Evolutionary conservation across 495 filamentous ascomycete genomes (phyloP).

Genomic region (Aspergillus haitiensis): DNA sequence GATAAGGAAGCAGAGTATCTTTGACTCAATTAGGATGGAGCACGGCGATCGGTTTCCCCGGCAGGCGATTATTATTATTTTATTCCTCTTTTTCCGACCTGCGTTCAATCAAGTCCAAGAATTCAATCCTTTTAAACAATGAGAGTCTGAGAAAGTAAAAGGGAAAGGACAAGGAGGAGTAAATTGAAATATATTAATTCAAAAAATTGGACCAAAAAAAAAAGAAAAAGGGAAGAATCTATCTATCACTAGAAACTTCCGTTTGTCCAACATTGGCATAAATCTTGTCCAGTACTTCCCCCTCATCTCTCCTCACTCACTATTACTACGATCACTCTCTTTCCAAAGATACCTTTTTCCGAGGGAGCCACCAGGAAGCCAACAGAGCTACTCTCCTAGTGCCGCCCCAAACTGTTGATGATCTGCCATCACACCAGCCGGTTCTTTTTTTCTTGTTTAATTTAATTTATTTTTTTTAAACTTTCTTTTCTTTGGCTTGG

Average conservation of each 20-base stretch:
- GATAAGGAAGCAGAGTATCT: conserved; percentile 7
- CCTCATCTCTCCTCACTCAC: neutral
- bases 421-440: conserved; percentile 26
- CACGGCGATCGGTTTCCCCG: conserved; percentile 14
- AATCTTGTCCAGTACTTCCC: conserved; percentile 3
- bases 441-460: conserved; percentile 10
- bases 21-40: conserved; percentile 16
- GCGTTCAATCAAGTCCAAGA: neutral
- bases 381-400: conserved; percentile 16
- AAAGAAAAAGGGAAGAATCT: neutral
- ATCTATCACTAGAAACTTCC: conserved; percentile 3
- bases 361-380: neutral
- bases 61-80: neutral
- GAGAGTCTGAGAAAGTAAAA: neutral
- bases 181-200: neutral
- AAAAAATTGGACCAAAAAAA: too few species aligned
- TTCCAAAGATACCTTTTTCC: conserved; percentile 5
- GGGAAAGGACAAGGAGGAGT: neutral
- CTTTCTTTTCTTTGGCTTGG: conserved; percentile 7
- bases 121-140: conserved; percentile 3
- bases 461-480: conserved; percentile 2
- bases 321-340: neutral
- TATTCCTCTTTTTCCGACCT: neutral
- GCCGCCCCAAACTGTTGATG: conserved; percentile 20
- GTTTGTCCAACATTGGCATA: conserved; percentile 7